Base-by-base conservation (phyloP, 495 filamentous ascomycete species). In the Immersiella caudata region DNA sequence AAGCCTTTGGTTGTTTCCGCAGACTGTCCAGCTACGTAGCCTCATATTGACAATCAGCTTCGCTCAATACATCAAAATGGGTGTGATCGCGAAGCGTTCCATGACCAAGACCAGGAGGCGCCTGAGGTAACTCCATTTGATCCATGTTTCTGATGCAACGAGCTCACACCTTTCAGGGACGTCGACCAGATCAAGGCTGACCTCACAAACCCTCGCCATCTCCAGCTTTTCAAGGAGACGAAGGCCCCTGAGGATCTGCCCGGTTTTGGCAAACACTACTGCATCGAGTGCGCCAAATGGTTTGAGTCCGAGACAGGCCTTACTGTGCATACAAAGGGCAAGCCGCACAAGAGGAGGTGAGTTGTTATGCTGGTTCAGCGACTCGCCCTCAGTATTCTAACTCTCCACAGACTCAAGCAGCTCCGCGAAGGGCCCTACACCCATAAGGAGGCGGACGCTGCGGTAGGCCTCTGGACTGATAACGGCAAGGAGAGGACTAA, bases 281-380 rank as follows among this genome's bases (percentile, higher is more conserved):
- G 94, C 76, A 82, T 90, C n/a, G 91, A 96, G 80, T 99, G 94
- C 74, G 88, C 93, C 49, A 97, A 96, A 81, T 97, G 91, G 89
- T 97, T 94, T 76, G 95, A 97, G 79, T 90, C 88, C 62, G 93
- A 96, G 60, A 79, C 87, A 71, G 95, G 89, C 72, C 80, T 96
- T 67, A 83, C 87, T 27, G 79, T 84, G 27, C 95, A 99, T 77
- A 82, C 80, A 36, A 92, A 90, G 79, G 93, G 94, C 65, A 99
- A 97, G 81, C 89, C 88, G 49, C 94, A 99, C 78, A 97, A 93
- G 85, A 85, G 92, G 81, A 89, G 90, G 94, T 96, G 73, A 68
- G 83, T 36, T 64, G 64, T 20, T 2, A 16, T 16, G 7, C n/a
- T 24, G 16, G 20, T 21, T 6, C 6, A 8, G 29, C 14, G 6